phyloP scores from a whole-genome alignment of 371 early-diverging fungal genomes.

The Polyrhizophydium stewartii region DNA sequence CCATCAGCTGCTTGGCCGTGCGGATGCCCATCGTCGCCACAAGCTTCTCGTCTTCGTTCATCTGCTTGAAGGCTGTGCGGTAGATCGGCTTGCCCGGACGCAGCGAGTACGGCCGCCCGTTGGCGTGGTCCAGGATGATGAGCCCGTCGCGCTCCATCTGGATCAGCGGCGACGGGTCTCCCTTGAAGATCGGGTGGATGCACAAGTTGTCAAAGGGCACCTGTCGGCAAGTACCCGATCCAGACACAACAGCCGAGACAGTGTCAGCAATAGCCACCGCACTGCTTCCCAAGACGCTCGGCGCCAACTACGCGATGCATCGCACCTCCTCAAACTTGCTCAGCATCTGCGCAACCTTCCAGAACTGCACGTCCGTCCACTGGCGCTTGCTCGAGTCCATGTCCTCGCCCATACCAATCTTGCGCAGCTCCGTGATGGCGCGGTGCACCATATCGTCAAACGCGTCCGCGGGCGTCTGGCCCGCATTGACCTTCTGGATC shows the following conservation, averaged over 20 bases:
- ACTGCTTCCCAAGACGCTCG: no score
- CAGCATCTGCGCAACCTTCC: conserved; percentile 64
- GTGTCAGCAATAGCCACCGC: background rate
- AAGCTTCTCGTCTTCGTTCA: conserved; percentile 65
- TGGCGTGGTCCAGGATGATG: conserved; percentile 64
- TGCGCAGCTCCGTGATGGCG: conserved; percentile 78
- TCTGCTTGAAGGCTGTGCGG: conserved; percentile 67
- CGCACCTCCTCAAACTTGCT: conserved; percentile 48
- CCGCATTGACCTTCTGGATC: conserved; percentile 77
- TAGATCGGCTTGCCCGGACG: conserved; percentile 80
- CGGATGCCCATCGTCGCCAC: conserved; percentile 76
- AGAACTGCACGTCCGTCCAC: conserved; percentile 77
- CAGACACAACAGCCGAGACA: background rate
- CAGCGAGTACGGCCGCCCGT: conserved; percentile 76
- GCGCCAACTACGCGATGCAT: background rate
- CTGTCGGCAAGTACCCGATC: background rate
- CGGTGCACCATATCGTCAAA: conserved; percentile 74
- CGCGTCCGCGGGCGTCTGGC: conserved; percentile 62
- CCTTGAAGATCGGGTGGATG: conserved; percentile 72
- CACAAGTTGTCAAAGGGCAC: conserved; percentile 69
- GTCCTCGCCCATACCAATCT: conserved; percentile 74
- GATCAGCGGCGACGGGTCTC: conserved; percentile 67
- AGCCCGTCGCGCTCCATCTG: conserved; percentile 86
- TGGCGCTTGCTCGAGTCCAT: conserved; percentile 34
- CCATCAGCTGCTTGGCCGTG: conserved; percentile 61